Evolutionary conservation across 2,329 filamentous ascomycete species (phyloP).

Genomic region (Colletotrichum graminicola): DNA sequence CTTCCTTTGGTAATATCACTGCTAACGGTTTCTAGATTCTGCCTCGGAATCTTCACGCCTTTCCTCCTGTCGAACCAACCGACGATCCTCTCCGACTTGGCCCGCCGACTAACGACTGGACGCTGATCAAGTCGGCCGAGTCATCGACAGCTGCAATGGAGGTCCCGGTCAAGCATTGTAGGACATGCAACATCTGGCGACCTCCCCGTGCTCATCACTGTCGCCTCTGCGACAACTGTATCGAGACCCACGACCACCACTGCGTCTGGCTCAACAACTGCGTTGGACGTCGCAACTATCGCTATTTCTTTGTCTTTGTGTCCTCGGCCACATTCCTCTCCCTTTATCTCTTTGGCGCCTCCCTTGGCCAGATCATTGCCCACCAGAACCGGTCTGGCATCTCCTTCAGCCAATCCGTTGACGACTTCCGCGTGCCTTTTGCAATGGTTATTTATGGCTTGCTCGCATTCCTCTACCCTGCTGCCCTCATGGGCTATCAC

Average conservation of each 20-base stretch:
- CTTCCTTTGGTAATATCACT: not conserved
- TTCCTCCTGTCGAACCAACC: slow-evolving; percentile 80
- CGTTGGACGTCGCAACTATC: slow-evolving; percentile 95
- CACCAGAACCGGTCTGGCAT: slow-evolving; percentile 74
- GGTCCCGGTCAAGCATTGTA: slow-evolving; percentile 97
- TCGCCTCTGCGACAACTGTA: slow-evolving; percentile 94
- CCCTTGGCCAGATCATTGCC: slow-evolving; percentile 82
- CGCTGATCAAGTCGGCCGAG: slow-evolving; percentile 85
- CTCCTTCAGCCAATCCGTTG: slow-evolving; percentile 76
- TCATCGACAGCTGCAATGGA: slow-evolving; percentile 89
- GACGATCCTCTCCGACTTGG: slow-evolving; percentile 86
- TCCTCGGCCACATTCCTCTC: slow-evolving; percentile 81
- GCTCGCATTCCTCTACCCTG: slow-evolving; percentile 82
- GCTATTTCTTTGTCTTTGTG: slow-evolving; percentile 96
- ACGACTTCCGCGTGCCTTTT: slow-evolving; percentile 82
- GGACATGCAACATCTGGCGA: slow-evolving; percentile 97
- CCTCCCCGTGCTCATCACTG: slow-evolving; percentile 97
- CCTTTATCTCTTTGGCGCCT: slow-evolving; percentile 80
- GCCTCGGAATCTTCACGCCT: slow-evolving; percentile 90
- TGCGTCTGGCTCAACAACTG: slow-evolving; percentile 99
- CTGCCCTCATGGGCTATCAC: slow-evolving; percentile 88
- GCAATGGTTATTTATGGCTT: slow-evolving; percentile 89
- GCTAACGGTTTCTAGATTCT: slow-evolving; percentile 72
- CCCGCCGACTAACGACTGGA: slow-evolving; percentile 93
- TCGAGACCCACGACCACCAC: slow-evolving; percentile 97